A percentile compares a stretch with the other conserved stretches of the same genome.
These are phyloP conservation scores for Musa troglodytarum DNA, from an alignment of 176 grass and related monocot genomes.

Conservation along the genomic window DNA sequence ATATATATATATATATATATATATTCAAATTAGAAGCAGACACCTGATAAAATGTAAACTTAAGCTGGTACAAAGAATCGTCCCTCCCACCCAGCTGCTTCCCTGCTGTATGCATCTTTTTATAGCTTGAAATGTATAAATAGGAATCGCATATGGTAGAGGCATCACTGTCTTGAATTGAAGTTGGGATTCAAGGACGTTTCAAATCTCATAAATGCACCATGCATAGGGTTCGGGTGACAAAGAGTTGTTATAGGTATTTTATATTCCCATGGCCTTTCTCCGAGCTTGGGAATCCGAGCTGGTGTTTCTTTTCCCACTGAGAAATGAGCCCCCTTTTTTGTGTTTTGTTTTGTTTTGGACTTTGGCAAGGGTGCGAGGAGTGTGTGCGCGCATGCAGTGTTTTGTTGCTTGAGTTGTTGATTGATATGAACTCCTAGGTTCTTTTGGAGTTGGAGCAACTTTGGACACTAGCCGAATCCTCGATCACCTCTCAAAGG, in stretches of 20 bases:
- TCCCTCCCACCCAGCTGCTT: no score
- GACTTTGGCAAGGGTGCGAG: no score
- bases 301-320: background rate
- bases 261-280: constrained; percentile 26
- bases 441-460: no score
- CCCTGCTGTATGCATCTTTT: background rate
- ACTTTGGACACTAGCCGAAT: no score
- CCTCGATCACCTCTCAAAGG: constrained; percentile 12
- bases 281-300: constrained; percentile 28
- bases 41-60: no score
- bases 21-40: no score
- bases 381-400: constrained; percentile 6
- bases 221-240: constrained; percentile 24
- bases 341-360: no score
- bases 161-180: constrained; percentile 19
- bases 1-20: no score
- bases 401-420: background rate
- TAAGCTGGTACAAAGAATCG: no score
- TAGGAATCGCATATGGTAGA: no score
- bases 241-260: constrained; percentile 23
- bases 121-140: background rate
- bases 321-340: no score
- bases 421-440: background rate
- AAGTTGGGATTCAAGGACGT: constrained; percentile 18
- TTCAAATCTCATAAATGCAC: constrained; percentile 52